Conservation (phyloP, 331 rosid genomes). For the Pyrus hybrid region DNA sequence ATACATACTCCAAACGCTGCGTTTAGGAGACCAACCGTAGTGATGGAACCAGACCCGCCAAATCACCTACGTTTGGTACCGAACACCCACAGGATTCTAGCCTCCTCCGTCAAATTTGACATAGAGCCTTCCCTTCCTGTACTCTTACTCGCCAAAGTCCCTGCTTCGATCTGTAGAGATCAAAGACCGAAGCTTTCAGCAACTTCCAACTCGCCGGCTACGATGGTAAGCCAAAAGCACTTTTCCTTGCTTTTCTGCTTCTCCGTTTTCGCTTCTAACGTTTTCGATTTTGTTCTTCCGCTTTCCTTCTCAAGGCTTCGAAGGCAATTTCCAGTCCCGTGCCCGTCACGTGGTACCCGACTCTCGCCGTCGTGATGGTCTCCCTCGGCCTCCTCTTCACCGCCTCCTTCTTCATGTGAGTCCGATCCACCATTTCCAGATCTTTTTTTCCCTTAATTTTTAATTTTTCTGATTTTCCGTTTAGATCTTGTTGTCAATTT, state of each 20-base stretch:
- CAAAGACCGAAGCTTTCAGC: neutral
- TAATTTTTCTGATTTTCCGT: neutral
- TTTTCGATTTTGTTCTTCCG: neutral
- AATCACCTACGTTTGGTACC: neutral
- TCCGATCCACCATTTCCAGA: conserved; percentile 14
- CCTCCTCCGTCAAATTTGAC: neutral
- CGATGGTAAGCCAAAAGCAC: conserved; percentile 19
- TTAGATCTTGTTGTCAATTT: neutral
- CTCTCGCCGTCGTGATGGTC: conserved; percentile 62
- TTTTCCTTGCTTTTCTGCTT: neutral
- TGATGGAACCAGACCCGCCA: neutral
- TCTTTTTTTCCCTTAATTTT: neutral
- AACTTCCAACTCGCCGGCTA: neutral
- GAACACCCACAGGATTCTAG: neutral
- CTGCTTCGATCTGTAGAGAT: neutral
- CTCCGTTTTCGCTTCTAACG: neutral
- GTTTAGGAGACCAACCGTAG: neutral
- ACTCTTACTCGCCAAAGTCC: neutral
- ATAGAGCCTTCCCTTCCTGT: neutral
- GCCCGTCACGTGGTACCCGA: conserved; percentile 74
- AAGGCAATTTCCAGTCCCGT: conserved; percentile 84
- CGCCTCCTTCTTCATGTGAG: conserved; percentile 92
- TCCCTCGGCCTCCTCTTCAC: conserved; percentile 77
- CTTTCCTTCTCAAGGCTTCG: conserved; percentile 43
- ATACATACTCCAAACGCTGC: too few species aligned